Evolutionary conservation across 768 basidiomycete species (phyloP).

Genomic region (Boletus sp.): DNA sequence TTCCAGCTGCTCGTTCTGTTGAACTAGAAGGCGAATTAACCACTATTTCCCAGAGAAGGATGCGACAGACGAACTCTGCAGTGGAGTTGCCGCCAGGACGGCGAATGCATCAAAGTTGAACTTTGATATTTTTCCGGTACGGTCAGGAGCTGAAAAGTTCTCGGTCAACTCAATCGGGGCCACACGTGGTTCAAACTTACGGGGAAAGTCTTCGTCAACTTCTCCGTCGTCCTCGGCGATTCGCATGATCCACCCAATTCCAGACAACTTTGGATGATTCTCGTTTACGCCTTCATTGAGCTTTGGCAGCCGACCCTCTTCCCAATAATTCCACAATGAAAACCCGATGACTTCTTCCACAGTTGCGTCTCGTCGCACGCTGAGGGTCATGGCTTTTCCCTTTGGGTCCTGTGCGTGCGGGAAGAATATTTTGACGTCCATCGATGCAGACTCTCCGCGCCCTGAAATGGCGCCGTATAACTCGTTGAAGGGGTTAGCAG

Average conservation of each 20-base stretch:
- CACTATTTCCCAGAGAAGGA: neutral
- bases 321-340: slow-evolving; percentile 91
- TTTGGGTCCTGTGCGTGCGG: slow-evolving; percentile 68
- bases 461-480: slow-evolving; percentile 85
- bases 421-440: slow-evolving; percentile 78
- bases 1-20: slow-evolving; percentile 80
- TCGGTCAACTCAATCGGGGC: neutral
- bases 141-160: slow-evolving; percentile 74
- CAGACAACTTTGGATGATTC: slow-evolving; percentile 67
- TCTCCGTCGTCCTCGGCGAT: slow-evolving; percentile 98
- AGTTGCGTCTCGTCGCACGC: slow-evolving; percentile 82
- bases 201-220: slow-evolving; percentile 98
- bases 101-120: slow-evolving; percentile 92
- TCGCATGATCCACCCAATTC: slow-evolving; percentile 87
- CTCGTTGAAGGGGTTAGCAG: slow-evolving; percentile 84
- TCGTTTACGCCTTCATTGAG: slow-evolving; percentile 65
- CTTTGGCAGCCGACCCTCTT: slow-evolving; percentile 77
- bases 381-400: slow-evolving; percentile 65
- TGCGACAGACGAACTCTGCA: slow-evolving; percentile 55
- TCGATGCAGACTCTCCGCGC: slow-evolving; percentile 60
- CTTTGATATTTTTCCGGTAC: slow-evolving; percentile 79
- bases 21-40: slow-evolving; percentile 37
- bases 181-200: slow-evolving; percentile 47
- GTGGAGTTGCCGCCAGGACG: slow-evolving; percentile 68
- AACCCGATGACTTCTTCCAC: slow-evolving; percentile 97